Base-by-base conservation (phyloP, 257 asterid genomes). In the Primulina eburnea region DNA sequence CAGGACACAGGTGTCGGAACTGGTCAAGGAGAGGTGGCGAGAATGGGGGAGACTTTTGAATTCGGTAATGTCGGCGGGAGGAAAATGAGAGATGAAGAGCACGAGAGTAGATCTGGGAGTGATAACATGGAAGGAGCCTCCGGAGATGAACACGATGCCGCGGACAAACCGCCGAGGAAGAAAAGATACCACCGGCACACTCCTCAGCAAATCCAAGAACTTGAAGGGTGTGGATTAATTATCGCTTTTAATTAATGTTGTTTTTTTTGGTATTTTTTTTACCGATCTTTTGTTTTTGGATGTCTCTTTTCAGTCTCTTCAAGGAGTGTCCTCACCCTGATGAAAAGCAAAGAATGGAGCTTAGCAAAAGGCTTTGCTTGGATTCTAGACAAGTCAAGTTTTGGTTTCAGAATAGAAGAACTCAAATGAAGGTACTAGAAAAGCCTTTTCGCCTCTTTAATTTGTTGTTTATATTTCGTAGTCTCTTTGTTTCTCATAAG, bases 251-350 rank as follows among this genome's bases (percentile, higher is more conserved):
- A 61, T 52, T 43, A 40, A 61, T 65, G 5, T 60, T 75, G 40
- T 2, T 71, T 55, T 18, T 66, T 28, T 32, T 64, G 62, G 21
- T 0, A 0, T 40, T 53, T 7, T 26, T 32, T 30, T 37, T 30
- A 10, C 47, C 30, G 16, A 67, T 29, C 21, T 71, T 66, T 57
- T 71, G 55, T 37, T 67, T 38, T 24, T 60, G 53, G 4, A 63
- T 53, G 9, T 52, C 8, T 6, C 43, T 26, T 68, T 62, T 30
- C 64, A 92, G 98, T 66, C 80, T 90, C n/a, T 93, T 90, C 83
- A 93, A 93, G 75, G 96, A 93, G 86, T 90, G 95, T 65, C 98
- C 98, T 62, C 98, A 93, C 72, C 98, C 98, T 3, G 98, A 93
- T 79, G 98, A 93, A 75, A 93, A 93, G 77, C 96, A 90, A 85